These are phyloP conservation scores for Boletus rufocinnamomeus DNA, from an alignment of 768 basidiomycete genomes.

Conservation along the genomic window DNA sequence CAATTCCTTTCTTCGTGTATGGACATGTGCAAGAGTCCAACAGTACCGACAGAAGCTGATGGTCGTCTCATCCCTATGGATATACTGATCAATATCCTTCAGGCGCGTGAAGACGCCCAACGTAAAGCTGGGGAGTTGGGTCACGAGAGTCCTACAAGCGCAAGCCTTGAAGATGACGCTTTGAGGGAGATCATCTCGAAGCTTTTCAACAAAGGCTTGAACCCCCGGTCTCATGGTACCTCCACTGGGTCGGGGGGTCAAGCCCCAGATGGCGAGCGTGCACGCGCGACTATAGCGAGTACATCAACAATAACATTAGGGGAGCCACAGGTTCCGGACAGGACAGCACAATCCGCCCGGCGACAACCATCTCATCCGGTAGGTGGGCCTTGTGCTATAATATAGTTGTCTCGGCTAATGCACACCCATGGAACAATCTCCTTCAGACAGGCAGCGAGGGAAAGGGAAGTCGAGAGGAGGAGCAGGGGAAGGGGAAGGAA, in stretches of 20 bases:
- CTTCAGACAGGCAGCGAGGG: not conserved
- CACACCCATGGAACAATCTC: not conserved
- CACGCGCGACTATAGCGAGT: not conserved
- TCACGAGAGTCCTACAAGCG: slow-evolving; percentile 35
- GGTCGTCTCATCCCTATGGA: slow-evolving; percentile 56
- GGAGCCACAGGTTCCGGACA: slow-evolving; percentile 17
- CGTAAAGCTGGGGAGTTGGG: slow-evolving; percentile 39
- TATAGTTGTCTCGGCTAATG: not conserved
- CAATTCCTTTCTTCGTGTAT: slow-evolving; percentile 56
- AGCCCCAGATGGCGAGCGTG: slow-evolving; percentile 8
- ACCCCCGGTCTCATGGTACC: slow-evolving; percentile 8
- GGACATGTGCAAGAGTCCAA: slow-evolving; percentile 52
- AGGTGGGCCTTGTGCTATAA: not conserved
- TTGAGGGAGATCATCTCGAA: slow-evolving; percentile 37
- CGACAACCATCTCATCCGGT: slow-evolving; percentile 5
- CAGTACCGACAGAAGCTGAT: slow-evolving; percentile 53
- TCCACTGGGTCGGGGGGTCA: slow-evolving; percentile 24
- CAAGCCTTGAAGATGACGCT: slow-evolving; percentile 31
- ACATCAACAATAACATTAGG: slow-evolving; percentile 3
- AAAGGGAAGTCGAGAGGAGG: not conserved
- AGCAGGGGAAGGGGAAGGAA: not conserved
- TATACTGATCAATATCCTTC: slow-evolving; percentile 52
- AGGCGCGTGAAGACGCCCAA: slow-evolving; percentile 51
- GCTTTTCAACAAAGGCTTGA: slow-evolving; percentile 32
- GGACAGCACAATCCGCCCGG: not conserved